Evolutionary conservation across 2,329 filamentous ascomycete species (phyloP), one percentile per base, ranked within the genome.

Genomic region (Aspergillus fructus): DNA sequence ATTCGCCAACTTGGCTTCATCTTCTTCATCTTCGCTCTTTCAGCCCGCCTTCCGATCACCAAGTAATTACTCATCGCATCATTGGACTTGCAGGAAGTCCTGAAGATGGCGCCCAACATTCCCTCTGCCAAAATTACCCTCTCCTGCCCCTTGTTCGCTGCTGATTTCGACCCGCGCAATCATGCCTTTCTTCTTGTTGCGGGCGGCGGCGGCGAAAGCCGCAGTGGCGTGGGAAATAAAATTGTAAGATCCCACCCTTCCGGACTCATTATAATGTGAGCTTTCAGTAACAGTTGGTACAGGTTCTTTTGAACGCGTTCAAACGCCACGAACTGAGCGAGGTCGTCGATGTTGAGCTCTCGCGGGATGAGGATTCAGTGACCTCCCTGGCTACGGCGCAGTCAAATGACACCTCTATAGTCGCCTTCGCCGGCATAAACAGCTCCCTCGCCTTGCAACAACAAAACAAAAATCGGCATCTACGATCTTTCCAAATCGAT

Each of bases 111-210:
- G 58, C 74, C 75, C n/a, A 63, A 64, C 21, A 66, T 76, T 47
- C 59, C 71, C 40, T 74, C 74, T 4, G 83, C 88, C 59, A 88
- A 86, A 73, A 79, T 86, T 65, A 85, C 85, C 55, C 84, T 96
- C 63, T 85, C 86, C 57, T 97, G 93, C 74, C 93, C 93, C 49
- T 84, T 96, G 58, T 96, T 92, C 74, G 86, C 89, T 55, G 89
- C 91, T 72, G 92, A 92, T 70, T 97, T 96, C 74, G 91, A 96
- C 70, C 90, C 89, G 51, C 83, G 88, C 68, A 87, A 96, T 77
- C 83, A 88, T 59, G 84, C 84, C 62, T 87, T 87, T 62, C 81
- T 97, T 23, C 79, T 96, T 8, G 90, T 96, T 39, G 91, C 89
- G 59, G 93, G 93, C 52, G 93, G 93, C 60, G 93, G 93, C 63